These are phyloP conservation scores for Kalmusia sp. DNA, from an alignment of 2,329 filamentous ascomycete genomes.

Conservation along the genomic window DNA sequence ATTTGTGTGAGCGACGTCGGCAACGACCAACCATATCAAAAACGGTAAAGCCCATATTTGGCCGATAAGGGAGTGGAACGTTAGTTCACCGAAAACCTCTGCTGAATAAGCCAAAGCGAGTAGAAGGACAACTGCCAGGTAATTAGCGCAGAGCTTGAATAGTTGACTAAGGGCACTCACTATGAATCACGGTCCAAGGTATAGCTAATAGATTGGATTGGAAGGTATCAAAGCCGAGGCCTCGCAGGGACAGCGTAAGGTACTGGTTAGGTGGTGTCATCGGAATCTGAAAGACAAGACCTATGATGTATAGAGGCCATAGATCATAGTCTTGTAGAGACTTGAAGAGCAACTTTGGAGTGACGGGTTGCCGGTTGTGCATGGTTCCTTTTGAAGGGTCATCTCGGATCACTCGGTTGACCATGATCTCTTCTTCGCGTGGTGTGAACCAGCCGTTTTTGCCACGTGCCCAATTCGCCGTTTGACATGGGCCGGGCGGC, in stretches of 20 bases:
- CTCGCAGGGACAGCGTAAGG: constrained; percentile 26
- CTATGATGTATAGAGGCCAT: constrained; percentile 31
- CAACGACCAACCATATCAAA: constrained; percentile 20
- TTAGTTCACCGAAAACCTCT: constrained; percentile 23
- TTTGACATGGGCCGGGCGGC: constrained; percentile 33
- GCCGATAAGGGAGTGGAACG: constrained; percentile 18
- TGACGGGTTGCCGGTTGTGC: constrained; percentile 35
- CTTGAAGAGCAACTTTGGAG: constrained; percentile 24
- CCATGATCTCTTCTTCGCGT: constrained; percentile 29
- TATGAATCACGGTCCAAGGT: constrained; percentile 32
- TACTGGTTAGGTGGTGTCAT: constrained; percentile 25
- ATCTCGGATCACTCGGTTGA: constrained; percentile 32
- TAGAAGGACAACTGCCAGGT: constrained; percentile 18
- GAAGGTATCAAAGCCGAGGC: constrained; percentile 34
- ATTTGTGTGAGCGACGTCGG: constrained; percentile 47
- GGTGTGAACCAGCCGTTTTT: constrained; percentile 35
- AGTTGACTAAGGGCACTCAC: constrained; percentile 7
- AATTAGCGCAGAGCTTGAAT: not conserved
- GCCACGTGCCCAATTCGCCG: constrained; percentile 34
- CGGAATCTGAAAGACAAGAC: constrained; percentile 28
- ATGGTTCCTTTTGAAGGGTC: constrained; percentile 30
- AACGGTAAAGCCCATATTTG: constrained; percentile 30
- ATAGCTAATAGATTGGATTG: constrained; percentile 68
- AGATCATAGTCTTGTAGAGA: constrained; percentile 30
- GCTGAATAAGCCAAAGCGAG: constrained; percentile 23